Base-by-base conservation (phyloP, 768 basidiomycete genomes). In the Psilocybe azurescens region DNA sequence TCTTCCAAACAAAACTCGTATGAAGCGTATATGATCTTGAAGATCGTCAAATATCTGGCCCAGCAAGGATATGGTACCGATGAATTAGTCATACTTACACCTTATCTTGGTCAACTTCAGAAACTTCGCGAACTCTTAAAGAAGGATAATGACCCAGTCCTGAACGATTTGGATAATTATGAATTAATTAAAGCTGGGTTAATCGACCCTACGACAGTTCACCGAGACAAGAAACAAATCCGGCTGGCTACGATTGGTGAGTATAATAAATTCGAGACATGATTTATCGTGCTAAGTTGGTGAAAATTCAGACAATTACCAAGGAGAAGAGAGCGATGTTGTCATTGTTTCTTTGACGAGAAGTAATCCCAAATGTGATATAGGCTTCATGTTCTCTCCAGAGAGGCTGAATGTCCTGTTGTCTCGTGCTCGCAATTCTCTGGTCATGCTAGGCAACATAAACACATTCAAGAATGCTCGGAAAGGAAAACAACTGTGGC, bases 271-370 rank as follows among this genome's bases (percentile, higher is more conserved):
- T 33, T 28, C 24, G 47, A 3, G 18, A 20, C 39, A 32, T n/a
- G 2, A 24, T 41, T 20, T 5, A 11, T 51, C 28, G 41, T 33
- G 16, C 29, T 33, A 18, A 3, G 33, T 41, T 50, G 14, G 9
- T 3, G 20, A 20, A 20, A 52, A 13, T 6, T 30, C 36, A 90
- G 90, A 91, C 66, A 91, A 91, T 65, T 91, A 90, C 62, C 90
- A 91, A 68, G 89, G 89, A 2, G 90, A 91, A 69, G 89, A 91
- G 70, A 86, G 86, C 36, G 83, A 90, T 53, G 86, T 91, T 52
- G 86, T 91, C 28, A 74, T 91, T 36, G 78, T 80, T 5, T 85
- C 83, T 10, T 71, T 91, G 33, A 88, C 86, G 0, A 73, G 89
- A 52, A 89, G 88, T 63, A 90, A 91, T 60, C 5, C 74, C 0